phyloP scores from a whole-genome alignment of 1,284 basidiomycete genomes.

The Prillingera fragicola region DNA sequence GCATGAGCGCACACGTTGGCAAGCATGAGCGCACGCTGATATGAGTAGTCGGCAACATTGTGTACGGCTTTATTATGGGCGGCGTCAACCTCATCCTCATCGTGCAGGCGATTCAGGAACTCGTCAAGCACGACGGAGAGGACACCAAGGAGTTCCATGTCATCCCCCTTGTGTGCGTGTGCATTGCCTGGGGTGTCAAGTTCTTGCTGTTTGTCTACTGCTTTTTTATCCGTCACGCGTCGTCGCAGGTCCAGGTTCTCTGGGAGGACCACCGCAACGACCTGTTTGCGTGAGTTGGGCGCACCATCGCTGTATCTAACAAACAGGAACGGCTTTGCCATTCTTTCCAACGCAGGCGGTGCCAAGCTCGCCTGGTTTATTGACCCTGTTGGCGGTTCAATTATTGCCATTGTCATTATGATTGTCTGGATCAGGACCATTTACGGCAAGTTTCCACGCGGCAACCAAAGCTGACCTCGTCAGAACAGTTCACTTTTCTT shows the following conservation, averaged over 20 bases:
- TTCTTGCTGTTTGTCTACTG: slow-evolving; percentile 82
- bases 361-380: slow-evolving; percentile 58
- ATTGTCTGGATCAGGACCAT: slow-evolving; percentile 72
- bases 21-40: background rate
- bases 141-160: slow-evolving; percentile 69
- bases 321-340: slow-evolving; percentile 58
- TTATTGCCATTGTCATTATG: slow-evolving; percentile 70
- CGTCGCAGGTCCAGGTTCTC: slow-evolving; percentile 84
- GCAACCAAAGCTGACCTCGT: background rate
- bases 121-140: slow-evolving; percentile 57
- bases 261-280: slow-evolving; percentile 96
- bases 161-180: slow-evolving; percentile 74
- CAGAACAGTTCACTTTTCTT: slow-evolving; percentile 72
- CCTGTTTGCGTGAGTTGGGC: slow-evolving; percentile 60
- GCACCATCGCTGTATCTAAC: slow-evolving; percentile 59
- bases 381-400: slow-evolving; percentile 51
- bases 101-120: slow-evolving; percentile 63
- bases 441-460: slow-evolving; percentile 48
- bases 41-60: slow-evolving; percentile 73
- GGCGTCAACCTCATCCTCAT: slow-evolving; percentile 41
- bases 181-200: slow-evolving; percentile 81
- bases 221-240: slow-evolving; percentile 66
- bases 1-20: background rate
- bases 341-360: slow-evolving; percentile 85
- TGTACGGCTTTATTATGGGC: slow-evolving; percentile 61